Evolutionary conservation across 129 eudicot genomes (phyloP).

Genomic region (Logfia minima): DNA sequence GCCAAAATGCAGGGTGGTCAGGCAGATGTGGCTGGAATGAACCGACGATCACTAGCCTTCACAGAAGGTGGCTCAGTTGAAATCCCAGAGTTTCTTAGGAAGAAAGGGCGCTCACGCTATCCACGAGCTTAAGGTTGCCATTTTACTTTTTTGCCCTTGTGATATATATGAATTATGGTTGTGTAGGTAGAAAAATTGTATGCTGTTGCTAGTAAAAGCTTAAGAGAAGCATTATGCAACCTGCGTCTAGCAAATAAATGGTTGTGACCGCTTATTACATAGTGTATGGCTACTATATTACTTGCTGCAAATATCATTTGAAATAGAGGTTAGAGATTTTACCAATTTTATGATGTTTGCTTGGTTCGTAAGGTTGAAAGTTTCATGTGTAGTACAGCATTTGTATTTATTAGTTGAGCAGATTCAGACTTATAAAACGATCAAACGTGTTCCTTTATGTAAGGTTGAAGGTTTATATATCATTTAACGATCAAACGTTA

Average conservation of each 20-base stretch:
- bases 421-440: too few relatives aligned
- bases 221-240: conserved; percentile 25
- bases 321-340: conserved; percentile 22
- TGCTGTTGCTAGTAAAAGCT: conserved; percentile 15
- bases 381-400: not conserved
- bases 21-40: conserved; percentile 52
- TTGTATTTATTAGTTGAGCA: not conserved
- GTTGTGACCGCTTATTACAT: conserved; percentile 20
- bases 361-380: too few relatives aligned
- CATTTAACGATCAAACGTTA: too few relatives aligned
- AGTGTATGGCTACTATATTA: conserved; percentile 26
- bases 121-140: conserved; percentile 62
- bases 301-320: conserved; percentile 26
- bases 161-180: conserved; percentile 35
- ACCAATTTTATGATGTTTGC: conserved; percentile 6
- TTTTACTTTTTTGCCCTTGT: conserved; percentile 35
- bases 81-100: conserved; percentile 86
- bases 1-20: conserved; percentile 56
- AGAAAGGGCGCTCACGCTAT: conserved; percentile 91
- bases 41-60: conserved; percentile 60
- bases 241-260: conserved; percentile 21
- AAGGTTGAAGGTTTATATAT: too few relatives aligned
- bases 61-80: conserved; percentile 61
- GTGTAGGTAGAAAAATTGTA: conserved; percentile 39
- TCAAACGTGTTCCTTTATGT: not conserved